These are phyloP conservation scores for Rhizomucor pusillus DNA, from an alignment of 371 early-diverging fungal species.

Conservation along the genomic window DNA sequence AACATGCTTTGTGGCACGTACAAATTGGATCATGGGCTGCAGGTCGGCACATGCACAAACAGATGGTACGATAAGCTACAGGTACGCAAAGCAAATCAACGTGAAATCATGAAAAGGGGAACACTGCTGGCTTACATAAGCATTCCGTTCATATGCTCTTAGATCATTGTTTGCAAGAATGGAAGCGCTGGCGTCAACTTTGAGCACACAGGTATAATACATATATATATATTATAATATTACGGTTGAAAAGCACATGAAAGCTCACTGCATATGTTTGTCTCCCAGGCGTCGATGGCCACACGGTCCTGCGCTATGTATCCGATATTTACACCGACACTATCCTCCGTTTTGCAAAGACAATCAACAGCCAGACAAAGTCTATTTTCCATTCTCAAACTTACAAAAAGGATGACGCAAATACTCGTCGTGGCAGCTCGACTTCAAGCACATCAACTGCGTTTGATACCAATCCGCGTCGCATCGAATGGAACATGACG, in stretches of 20 bases:
- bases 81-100: conserved; percentile 20
- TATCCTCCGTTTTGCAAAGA: conserved; percentile 54
- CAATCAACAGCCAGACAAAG: conserved; percentile 55
- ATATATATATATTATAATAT: background rate
- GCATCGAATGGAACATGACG: conserved; percentile 56
- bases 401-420: conserved; percentile 8
- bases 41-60: conserved; percentile 60
- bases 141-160: conserved; percentile 1
- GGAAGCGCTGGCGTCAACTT: conserved; percentile 62
- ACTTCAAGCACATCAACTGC: conserved; percentile 19
- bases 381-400: conserved; percentile 44
- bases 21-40: conserved; percentile 48
- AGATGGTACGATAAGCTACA: conserved; percentile 63
- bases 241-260: background rate
- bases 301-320: conserved; percentile 56
- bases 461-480: conserved; percentile 45
- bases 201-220: conserved; percentile 53
- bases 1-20: conserved; percentile 62
- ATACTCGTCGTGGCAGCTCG: conserved; percentile 21
- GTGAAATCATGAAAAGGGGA: background rate
- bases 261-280: background rate
- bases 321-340: conserved; percentile 62
- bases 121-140: conserved; percentile 4
- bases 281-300: conserved; percentile 55
- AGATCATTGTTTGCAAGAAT: conserved; percentile 61